Conservation (phyloP, 495 filamentous ascomycete genomes). For the Hapsidospora chrysogenum region DNA sequence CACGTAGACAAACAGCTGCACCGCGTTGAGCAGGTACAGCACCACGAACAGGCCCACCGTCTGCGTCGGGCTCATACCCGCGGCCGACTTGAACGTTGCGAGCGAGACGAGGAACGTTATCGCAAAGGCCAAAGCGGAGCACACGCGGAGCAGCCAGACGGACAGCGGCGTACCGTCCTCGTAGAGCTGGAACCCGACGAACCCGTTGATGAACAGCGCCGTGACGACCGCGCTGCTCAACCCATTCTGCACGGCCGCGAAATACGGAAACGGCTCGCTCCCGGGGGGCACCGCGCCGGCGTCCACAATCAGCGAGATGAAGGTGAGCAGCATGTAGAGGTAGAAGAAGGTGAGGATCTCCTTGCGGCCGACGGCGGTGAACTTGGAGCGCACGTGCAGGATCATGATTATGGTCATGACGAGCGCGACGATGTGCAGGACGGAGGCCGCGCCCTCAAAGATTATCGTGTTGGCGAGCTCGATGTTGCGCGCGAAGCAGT, state of each 20-base stretch:
- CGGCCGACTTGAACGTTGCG: conserved; percentile 86
- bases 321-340: conserved; percentile 78
- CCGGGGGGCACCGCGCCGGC: conserved; percentile 80
- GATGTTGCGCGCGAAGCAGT: conserved; percentile 89
- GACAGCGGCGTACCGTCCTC: conserved; percentile 95
- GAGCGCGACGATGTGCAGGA: conserved; percentile 83
- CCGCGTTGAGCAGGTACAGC: conserved; percentile 77
- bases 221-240: conserved; percentile 78
- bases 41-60: conserved; percentile 85
- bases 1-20: conserved; percentile 76
- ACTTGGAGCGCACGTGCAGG: conserved; percentile 88
- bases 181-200: conserved; percentile 97
- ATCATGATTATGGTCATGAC: conserved; percentile 95
- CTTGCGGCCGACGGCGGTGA: conserved; percentile 96
- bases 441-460: conserved; percentile 81
- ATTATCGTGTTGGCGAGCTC: conserved; percentile 97
- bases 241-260: conserved; percentile 78
- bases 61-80: conserved; percentile 66
- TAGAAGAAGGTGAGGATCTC: conserved; percentile 98
- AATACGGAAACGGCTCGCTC: conserved; percentile 71
- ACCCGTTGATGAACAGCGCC: conserved; percentile 88
- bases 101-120: conserved; percentile 77
- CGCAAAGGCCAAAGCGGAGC: conserved; percentile 65
- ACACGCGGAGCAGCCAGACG: conserved; percentile 76
- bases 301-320: conserved; percentile 80